These are phyloP conservation scores for Vanrija pseudolonga DNA, from an alignment of 1,284 basidiomycete genomes.

Conservation along the genomic window DNA sequence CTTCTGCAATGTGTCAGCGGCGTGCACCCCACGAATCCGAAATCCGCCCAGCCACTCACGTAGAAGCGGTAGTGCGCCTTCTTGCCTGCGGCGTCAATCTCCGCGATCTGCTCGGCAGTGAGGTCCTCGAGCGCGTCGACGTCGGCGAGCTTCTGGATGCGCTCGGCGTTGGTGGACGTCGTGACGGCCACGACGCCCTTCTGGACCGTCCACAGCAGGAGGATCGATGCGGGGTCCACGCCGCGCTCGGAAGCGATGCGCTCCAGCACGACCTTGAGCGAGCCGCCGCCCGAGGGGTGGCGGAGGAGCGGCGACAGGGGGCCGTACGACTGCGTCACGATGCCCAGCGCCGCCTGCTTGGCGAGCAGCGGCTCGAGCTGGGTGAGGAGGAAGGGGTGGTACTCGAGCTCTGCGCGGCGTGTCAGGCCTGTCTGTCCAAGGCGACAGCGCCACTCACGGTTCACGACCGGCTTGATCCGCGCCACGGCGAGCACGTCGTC, in stretches of 20 bases:
- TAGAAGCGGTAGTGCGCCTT: conserved; percentile 57
- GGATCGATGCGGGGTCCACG: conserved; percentile 57
- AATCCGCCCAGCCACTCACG: neutral
- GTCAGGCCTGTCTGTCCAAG: too few species aligned
- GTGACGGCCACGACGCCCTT: conserved; percentile 62
- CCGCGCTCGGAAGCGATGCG: conserved; percentile 47
- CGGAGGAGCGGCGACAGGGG: conserved; percentile 58
- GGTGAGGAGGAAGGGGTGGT: conserved; percentile 69
- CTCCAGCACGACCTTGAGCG: conserved; percentile 56
- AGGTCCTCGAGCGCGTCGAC: conserved; percentile 59
- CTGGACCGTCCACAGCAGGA: conserved; percentile 61
- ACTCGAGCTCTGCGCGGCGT: conserved; percentile 57
- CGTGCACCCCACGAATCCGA: too few species aligned
- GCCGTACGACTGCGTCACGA: conserved; percentile 63
- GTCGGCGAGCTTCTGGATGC: conserved; percentile 62
- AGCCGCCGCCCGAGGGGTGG: conserved; percentile 52
- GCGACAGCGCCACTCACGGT: conserved; percentile 36
- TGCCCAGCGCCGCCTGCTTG: conserved; percentile 59
- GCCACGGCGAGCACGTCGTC: conserved; percentile 48
- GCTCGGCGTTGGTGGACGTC: conserved; percentile 62
- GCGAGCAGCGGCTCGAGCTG: conserved; percentile 59
- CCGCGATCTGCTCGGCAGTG: conserved; percentile 59
- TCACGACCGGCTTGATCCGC: conserved; percentile 64
- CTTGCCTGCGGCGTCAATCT: conserved; percentile 61
- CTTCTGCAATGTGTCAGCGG: too few species aligned